These are phyloP conservation scores for Umbilicus rupestris DNA, from an alignment of 164 flowering plant genomes.

Conservation along the genomic window DNA sequence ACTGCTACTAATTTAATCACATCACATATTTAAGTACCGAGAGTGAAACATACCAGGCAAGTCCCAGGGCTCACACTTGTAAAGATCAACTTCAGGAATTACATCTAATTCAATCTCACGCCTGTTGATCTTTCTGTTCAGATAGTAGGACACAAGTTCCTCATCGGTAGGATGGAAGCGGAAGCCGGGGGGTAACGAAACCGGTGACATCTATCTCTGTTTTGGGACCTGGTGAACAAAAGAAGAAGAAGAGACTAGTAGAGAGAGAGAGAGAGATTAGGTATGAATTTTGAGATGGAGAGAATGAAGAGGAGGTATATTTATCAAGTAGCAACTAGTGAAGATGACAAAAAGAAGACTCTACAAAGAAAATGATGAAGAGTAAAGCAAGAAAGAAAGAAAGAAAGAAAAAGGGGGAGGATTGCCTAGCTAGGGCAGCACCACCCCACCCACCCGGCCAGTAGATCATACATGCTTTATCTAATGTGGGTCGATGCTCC, in stretches of 20 bases:
- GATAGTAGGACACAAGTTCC: conserved; percentile 10
- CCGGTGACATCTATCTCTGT: conserved; percentile 1
- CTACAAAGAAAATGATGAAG: neutral
- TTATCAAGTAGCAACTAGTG: neutral
- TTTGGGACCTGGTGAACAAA: neutral
- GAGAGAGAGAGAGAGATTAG: neutral
- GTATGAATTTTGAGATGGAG: too few species aligned
- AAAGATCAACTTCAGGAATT: conserved; percentile 12
- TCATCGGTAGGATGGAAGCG: conserved; percentile 11
- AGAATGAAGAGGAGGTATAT: neutral
- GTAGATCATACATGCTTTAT: conserved; percentile 5
- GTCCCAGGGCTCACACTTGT: conserved; percentile 12
- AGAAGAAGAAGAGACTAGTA: neutral
- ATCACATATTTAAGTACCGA: too few species aligned
- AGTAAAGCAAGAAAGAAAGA: neutral
- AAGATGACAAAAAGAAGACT: neutral
- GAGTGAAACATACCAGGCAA: conserved; percentile 9
- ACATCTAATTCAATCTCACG: conserved; percentile 8
- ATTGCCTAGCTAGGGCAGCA: conserved; percentile 1
- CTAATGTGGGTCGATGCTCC: neutral
- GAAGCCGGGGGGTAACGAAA: conserved; percentile 10
- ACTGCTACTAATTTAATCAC: too few species aligned
- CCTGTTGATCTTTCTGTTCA: conserved; percentile 8
- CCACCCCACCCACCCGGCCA: neutral
- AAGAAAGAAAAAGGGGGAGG: conserved; percentile 5